Conservation (phyloP, 306 rosid genomes). For the Castanospermum australe region DNA sequence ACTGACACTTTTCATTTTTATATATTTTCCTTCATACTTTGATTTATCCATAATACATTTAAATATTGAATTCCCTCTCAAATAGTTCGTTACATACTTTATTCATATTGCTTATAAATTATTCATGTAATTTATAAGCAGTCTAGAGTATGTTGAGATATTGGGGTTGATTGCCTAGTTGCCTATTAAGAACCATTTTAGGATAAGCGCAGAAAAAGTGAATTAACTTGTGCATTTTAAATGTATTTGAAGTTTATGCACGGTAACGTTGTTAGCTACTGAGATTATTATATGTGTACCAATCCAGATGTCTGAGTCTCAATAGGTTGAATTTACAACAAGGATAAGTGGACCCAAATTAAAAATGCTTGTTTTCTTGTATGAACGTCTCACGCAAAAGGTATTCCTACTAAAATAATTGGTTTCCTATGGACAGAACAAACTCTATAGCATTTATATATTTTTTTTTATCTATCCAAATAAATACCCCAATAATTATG, state of each 20-base stretch:
- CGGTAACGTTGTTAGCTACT: not conserved
- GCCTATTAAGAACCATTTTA: not conserved
- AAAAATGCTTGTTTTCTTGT: slow-evolving; percentile 24
- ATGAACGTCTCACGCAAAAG: slow-evolving; percentile 51
- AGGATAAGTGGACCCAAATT: slow-evolving; percentile 46
- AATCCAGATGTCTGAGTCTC: slow-evolving; percentile 15
- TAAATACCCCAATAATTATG: slow-evolving; percentile 28
- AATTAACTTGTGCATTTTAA: not conserved
- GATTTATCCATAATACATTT: not conserved
- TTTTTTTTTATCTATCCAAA: slow-evolving; percentile 8
- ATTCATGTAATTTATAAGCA: no score
- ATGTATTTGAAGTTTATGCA: not conserved
- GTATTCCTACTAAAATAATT: slow-evolving; percentile 19
- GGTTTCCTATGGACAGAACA: not conserved
- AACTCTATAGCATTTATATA: not conserved
- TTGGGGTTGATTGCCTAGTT: not conserved
- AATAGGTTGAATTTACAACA: not conserved
- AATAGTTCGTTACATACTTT: not conserved
- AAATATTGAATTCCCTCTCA: not conserved
- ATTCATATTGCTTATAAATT: not conserved
- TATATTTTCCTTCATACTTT: not conserved
- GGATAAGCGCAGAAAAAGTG: not conserved
- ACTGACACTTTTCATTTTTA: not conserved
- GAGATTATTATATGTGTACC: not conserved
- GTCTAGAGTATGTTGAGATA: not conserved